Evolutionary conservation across 805 yeast genomes (phyloP).

Genomic region (Ogataea pignaliae): DNA sequence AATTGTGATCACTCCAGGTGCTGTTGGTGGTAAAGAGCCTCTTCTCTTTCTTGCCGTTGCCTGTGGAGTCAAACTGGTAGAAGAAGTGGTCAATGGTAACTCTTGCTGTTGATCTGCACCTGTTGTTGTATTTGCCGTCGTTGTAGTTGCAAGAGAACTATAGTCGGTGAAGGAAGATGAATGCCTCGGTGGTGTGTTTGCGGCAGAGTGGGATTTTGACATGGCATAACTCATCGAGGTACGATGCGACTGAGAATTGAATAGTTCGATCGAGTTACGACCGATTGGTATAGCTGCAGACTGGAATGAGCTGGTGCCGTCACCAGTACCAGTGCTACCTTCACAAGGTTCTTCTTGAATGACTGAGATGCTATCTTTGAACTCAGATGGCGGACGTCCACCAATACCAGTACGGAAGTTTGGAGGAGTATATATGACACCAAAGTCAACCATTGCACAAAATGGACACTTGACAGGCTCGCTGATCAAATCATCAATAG

Average conservation of each 20-base stretch:
- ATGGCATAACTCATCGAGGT: constrained; percentile 23
- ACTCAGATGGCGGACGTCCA: constrained; percentile 46
- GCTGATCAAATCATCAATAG: constrained; percentile 65
- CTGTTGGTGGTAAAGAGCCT: constrained; percentile 59
- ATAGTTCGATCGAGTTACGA: too few relatives aligned
- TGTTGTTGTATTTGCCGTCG: not conserved
- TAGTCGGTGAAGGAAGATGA: constrained; percentile 7
- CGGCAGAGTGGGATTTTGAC: constrained; percentile 23
- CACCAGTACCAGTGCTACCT: constrained; percentile 1
- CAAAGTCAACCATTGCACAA: constrained; percentile 84
- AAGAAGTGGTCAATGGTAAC: not conserved
- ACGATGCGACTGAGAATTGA: constrained; percentile 7
- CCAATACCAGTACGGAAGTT: constrained; percentile 52
- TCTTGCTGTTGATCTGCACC: not conserved
- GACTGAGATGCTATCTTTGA: constrained; percentile 24
- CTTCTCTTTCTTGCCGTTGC: constrained; percentile 32
- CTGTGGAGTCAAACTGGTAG: not conserved
- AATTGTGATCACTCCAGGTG: constrained; percentile 68
- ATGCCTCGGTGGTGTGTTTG: constrained; percentile 24
- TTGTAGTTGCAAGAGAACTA: not conserved
- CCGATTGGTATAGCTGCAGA: not conserved
- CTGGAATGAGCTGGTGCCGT: not conserved
- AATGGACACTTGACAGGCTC: constrained; percentile 92
- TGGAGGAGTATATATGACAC: constrained; percentile 75
- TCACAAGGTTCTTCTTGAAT: constrained; percentile 21